Conservation (phyloP, 495 filamentous ascomycete species). For the Arthonia radiata region DNA sequence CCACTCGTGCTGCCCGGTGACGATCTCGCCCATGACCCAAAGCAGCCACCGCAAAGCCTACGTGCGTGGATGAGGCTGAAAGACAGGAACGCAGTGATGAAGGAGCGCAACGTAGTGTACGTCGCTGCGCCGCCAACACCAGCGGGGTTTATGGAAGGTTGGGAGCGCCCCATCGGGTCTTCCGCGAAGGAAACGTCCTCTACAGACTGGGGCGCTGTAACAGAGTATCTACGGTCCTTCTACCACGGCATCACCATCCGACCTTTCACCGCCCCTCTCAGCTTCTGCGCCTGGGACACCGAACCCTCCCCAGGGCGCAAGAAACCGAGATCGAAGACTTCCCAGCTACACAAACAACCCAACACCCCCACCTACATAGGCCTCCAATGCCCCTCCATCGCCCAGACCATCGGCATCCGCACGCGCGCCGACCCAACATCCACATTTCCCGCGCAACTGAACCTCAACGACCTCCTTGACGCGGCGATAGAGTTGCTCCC, state of each 20-base stretch:
- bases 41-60: slow-evolving; percentile 30
- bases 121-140: slow-evolving; percentile 21
- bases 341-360: too few relatives aligned
- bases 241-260: slow-evolving; percentile 33
- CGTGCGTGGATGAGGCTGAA: slow-evolving; percentile 25
- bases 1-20: slow-evolving; percentile 36
- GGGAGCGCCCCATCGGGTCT: slow-evolving; percentile 11
- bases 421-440: slow-evolving; percentile 23
- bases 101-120: slow-evolving; percentile 25
- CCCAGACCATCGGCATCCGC: slow-evolving; percentile 25
- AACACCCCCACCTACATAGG: slow-evolving; percentile 14
- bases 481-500: slow-evolving; percentile 28
- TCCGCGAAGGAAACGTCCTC: slow-evolving; percentile 4
- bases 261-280: slow-evolving; percentile 10
- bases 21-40: slow-evolving; percentile 28
- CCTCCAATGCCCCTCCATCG: slow-evolving; percentile 11
- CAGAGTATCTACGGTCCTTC: slow-evolving; percentile 31
- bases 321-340: slow-evolving; percentile 1
- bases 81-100: slow-evolving; percentile 27
- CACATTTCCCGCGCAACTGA: slow-evolving; percentile 26
- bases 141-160: slow-evolving; percentile 12
- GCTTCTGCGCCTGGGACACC: slow-evolving; percentile 23
- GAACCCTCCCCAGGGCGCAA: too few relatives aligned
- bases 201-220: too few relatives aligned
- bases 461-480: slow-evolving; percentile 39